Evolutionary conservation across 2,329 filamentous ascomycete genomes (phyloP), one percentile per base, ranked within the genome.

Genomic region (Rutstroemia sp.): DNA sequence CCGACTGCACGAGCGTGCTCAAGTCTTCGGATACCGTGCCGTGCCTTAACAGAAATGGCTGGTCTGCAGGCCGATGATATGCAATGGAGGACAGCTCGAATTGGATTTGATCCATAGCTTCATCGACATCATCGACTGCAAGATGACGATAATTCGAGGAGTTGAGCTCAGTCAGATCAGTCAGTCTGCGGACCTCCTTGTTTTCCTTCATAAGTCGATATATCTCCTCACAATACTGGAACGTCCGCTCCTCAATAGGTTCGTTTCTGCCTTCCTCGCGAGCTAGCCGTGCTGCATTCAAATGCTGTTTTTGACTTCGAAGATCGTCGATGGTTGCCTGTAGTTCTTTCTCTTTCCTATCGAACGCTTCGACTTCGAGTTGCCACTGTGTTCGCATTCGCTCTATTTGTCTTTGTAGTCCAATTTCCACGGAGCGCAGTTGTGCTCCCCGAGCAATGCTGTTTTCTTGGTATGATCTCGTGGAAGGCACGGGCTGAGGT

Each of bases 31-130:
- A 27, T 9, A 44, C 48, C 39, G 16, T 27, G 38, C 46, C 38
- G 12, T 23, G 17, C 10, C 23, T 48, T 5, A 16, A 45, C 5
- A 39, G 34, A 27, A 12, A 27, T 23, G 4, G 45, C 16, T 6
- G 16, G 10, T 38, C 23, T 16, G 7, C 21, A 16, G 25, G 19
- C 16, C 45, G 46, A 19, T 25, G 45, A 30, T 51, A 51, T 21
- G 55, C 38, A 46, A 58, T 58, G 7, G 58, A 60, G 9, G 46
- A 48, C 8, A 60, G 39, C 19, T 57, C 57, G 6, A 49, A 54
- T n/a, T 54, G 23, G 17, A 57, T 57, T 21, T 54, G 50, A 14
- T 57, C 25, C 17, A 57, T 47, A 2, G 55, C 55, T 5, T 54
- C 44, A 5, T 57, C 44, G 4, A 48, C 7, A 2, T 4, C 5